phyloP scores from a whole-genome alignment of 176 grass and related monocot genomes.

The Neostapfia colusana region DNA sequence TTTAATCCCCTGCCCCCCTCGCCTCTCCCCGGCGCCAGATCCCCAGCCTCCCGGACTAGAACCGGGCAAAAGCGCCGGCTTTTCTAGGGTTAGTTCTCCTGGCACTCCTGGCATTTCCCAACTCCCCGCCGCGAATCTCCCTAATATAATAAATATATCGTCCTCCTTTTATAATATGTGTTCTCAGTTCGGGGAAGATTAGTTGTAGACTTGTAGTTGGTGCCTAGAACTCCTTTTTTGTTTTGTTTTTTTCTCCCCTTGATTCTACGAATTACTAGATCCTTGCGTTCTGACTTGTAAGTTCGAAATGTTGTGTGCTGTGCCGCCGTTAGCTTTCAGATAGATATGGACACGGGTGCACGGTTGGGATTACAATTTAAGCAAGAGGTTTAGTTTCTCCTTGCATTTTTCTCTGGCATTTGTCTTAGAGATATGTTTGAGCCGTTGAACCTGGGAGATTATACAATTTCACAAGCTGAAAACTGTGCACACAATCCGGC shows the following conservation, averaged over 20 bases:
- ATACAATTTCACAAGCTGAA: not conserved
- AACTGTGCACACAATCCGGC: not conserved
- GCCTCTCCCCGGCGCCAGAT: conserved; percentile 8
- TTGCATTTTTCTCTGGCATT: not conserved
- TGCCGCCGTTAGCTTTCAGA: not conserved
- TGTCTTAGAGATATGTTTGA: not conserved
- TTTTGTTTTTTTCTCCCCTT: not conserved
- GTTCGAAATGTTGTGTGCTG: not conserved
- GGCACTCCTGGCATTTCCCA: conserved; percentile 9
- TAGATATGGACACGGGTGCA: not conserved
- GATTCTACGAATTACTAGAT: not conserved
- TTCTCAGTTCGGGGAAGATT: not conserved
- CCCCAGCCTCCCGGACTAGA: not conserved
- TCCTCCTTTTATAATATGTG: not conserved
- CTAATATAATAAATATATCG: not conserved
- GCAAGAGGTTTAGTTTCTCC: not conserved
- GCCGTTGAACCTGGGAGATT: not conserved
- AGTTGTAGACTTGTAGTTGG: not conserved
- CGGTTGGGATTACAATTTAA: not conserved
- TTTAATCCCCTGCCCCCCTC: not conserved
- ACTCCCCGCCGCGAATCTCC: not conserved
- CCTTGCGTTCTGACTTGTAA: not conserved
- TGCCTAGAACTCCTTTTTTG: not conserved
- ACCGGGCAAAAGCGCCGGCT: conserved; percentile 4
- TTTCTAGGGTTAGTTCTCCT: conserved; percentile 51